phyloP scores from a whole-genome alignment of 164 flowering plant species.

The Magnolia sinica region DNA sequence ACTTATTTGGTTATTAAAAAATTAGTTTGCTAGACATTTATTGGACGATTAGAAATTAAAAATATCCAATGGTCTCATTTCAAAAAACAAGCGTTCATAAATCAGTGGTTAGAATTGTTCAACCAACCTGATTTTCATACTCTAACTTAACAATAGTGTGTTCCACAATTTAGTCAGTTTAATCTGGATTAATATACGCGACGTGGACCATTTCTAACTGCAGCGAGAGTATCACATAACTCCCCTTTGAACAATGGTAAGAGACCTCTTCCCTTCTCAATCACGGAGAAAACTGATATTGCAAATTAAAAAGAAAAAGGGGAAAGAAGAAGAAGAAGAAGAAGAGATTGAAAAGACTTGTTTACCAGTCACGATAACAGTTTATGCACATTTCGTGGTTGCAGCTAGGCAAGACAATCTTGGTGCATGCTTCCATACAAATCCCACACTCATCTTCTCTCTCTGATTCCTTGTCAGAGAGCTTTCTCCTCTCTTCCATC shows the following conservation, averaged over 20 bases:
- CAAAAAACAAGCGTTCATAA: no score
- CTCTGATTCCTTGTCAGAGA: slow-evolving; percentile 47
- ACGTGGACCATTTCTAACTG: neutral
- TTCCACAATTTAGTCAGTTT: neutral
- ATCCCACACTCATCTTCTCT: slow-evolving; percentile 92
- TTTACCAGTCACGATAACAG: slow-evolving; percentile 88
- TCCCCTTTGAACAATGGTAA: neutral
- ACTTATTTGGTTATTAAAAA: no score
- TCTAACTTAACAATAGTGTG: no score
- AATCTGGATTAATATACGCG: neutral
- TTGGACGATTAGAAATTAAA: no score
- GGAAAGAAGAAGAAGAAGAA: neutral
- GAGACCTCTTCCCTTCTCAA: neutral
- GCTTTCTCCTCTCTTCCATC: slow-evolving; percentile 30
- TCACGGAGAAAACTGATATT: neutral
- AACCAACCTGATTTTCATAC: no score
- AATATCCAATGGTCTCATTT: no score
- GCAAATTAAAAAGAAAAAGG: neutral
- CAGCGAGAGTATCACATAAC: neutral
- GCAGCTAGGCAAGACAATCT: slow-evolving; percentile 88
- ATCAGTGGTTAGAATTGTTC: no score
- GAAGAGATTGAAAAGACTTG: neutral
- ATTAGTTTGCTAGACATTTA: no score
- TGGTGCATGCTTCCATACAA: slow-evolving; percentile 74
- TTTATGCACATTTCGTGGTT: slow-evolving; percentile 92